Base-by-base conservation (phyloP, 2,329 filamentous ascomycete genomes). In the Lecanicillium sp. region DNA sequence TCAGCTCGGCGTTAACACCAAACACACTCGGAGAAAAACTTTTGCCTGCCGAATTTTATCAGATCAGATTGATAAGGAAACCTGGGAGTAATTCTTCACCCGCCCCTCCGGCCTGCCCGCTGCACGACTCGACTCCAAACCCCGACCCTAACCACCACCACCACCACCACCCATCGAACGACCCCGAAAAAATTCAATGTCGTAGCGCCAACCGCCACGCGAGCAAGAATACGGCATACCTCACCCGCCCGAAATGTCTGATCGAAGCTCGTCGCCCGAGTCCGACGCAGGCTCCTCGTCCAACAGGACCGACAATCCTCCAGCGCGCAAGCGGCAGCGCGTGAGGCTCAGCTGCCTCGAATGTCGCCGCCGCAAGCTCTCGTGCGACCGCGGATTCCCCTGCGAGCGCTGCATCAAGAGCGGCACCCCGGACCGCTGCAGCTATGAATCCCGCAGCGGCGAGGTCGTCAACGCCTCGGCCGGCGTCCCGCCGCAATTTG, bases 381-480 rank as follows among this genome's bases (percentile, higher is more conserved):
- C 74, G 18, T 79, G 75, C 54, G 76, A 78, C 56, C 65, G 75
- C 44, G 74, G 75, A 52, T 68, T 77, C 48, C 75, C 75, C 17
- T 79, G 75, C 51, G 73, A 77, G 55, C 70, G 75, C 33, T 79
- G 75, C 56, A 66, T 78, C 56, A 78, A 77, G 58, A 77, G 73
- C 44, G 74, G 73, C 49, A 79, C 74, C 19, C 68, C 74, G 15
- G 74, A 77, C 37, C 66, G 70, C 13, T 79, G 74, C 58, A 74
- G 69, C 45, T 79, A 78, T 50, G 74, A 79, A 56, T 69, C 72
- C 20, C 73, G 67, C 59, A 71, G 60, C 36, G 66, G 69, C 39
- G 68, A 71, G 49, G 59, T 74, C 43, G 59, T 71, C 45, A 65
- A 69, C 40, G 59, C 66, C 51, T 62, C 64, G 39, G 63, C 69